phyloP scores from a whole-genome alignment of 768 basidiomycete genomes.

The Candolleomyces efflorescens region DNA sequence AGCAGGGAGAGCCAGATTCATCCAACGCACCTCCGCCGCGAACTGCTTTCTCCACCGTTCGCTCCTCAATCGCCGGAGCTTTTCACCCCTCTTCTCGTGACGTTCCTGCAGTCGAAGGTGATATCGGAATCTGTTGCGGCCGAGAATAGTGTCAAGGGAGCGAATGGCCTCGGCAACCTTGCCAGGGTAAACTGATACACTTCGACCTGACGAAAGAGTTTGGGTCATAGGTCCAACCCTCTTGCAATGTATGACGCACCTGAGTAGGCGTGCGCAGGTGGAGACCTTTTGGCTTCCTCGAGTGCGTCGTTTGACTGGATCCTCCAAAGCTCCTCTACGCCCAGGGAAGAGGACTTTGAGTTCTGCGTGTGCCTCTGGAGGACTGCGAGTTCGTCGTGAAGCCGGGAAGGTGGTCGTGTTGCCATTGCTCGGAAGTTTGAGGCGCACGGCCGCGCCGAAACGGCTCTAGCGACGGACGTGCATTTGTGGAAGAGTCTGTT shows the following conservation, averaged over 20 bases:
- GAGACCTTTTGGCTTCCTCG: slow-evolving; percentile 13
- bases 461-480: neutral
- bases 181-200: slow-evolving; percentile 39
- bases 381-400: neutral
- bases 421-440: too few species aligned
- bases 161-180: slow-evolving; percentile 45
- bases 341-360: neutral
- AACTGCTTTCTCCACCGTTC: slow-evolving; percentile 78
- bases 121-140: slow-evolving; percentile 48
- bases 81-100: slow-evolving; percentile 82
- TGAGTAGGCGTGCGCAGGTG: slow-evolving; percentile 50
- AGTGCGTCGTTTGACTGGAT: slow-evolving; percentile 22
- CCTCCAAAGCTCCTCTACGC: slow-evolving; percentile 41
- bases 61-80: slow-evolving; percentile 69
- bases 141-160: slow-evolving; percentile 47
- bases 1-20: too few species aligned
- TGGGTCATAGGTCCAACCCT: neutral
- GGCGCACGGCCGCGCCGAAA: neutral
- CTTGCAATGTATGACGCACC: slow-evolving; percentile 33
- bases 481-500: neutral
- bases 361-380: neutral
- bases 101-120: slow-evolving; percentile 49
- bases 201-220: slow-evolving; percentile 49
- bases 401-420: too few species aligned
- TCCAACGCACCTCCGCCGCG: slow-evolving; percentile 69